Evolutionary conservation across 2,329 filamentous ascomycete genomes (phyloP), one percentile per base, ranked within the genome.

Genomic region (Aspergillus fijiensis): DNA sequence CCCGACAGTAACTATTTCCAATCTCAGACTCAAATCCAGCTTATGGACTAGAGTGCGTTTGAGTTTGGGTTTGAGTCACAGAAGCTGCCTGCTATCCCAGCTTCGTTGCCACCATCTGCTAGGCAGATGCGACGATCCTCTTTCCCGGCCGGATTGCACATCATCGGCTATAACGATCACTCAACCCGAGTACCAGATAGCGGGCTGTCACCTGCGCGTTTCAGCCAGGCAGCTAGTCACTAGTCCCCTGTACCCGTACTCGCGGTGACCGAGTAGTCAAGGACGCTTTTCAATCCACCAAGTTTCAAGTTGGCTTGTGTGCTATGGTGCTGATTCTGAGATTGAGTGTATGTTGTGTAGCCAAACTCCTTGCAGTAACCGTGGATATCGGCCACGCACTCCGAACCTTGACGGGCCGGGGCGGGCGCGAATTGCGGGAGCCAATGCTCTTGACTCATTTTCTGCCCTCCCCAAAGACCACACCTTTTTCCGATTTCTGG

Each of bases 331-430:
- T n/a, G 39, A 16, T 16, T 42, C 39, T 42, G 39, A 42, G 16
- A 42, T 42, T 42, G 39, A 42, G 39, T 42, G 39, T 42, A 42
- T 42, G 39, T 42, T 55, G 21, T 47, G n/a, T 55, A 48, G 42
- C 10, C 27, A 31, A 27, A 55, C 69, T 69, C 71, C 71, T 73
- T 73, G 67, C 69, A 60, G 69, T 65, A 66, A 69, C 68, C 68
- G 60, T 74, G 69, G 71, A 55, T 69, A 62, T 68, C 62, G 63
- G 63, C 64, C 69, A 70, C 67, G 67, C 65, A 63, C 63, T 68
- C 68, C 68, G 67, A 74, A 74, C 73, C 70, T 75, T 74, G 70
- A 74, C 73, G 73, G 73, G 69, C 72, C 73, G 73, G 72, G 67
- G 71, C 72, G 72, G 69, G 48, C 57, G 60, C 61, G 50, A 64